A percentile compares a stretch with the other conserved stretches of the same genome.
These are phyloP conservation scores for Pseudogymnoascus sp. DNA, from an alignment of 2,329 filamentous ascomycete species.

Conservation along the genomic window DNA sequence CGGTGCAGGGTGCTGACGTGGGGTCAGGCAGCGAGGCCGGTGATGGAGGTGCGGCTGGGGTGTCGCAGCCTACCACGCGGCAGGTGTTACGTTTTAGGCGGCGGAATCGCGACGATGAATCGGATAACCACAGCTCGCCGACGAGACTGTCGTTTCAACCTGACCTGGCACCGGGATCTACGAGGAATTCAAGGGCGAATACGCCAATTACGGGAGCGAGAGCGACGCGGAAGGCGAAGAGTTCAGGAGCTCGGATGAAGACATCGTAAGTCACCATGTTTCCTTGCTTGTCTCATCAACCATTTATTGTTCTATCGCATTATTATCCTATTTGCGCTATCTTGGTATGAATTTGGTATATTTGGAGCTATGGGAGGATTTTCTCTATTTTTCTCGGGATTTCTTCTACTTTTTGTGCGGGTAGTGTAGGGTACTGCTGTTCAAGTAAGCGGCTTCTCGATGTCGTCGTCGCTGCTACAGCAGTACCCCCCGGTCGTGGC, in stretches of 20 bases:
- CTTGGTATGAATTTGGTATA: not conserved
- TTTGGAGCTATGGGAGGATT: slow-evolving; percentile 5
- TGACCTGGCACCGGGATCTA: slow-evolving; percentile 35
- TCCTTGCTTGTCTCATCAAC: slow-evolving; percentile 11
- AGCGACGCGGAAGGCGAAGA: slow-evolving; percentile 51
- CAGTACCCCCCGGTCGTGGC: not conserved
- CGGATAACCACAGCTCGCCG: slow-evolving; percentile 46
- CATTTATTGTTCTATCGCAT: slow-evolving; percentile 13
- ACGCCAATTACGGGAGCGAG: slow-evolving; percentile 47
- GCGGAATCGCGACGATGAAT: slow-evolving; percentile 38
- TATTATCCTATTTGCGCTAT: slow-evolving; percentile 10
- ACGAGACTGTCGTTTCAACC: slow-evolving; percentile 41
- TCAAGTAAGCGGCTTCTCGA: not conserved
- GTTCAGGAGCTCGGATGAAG: slow-evolving; percentile 52
- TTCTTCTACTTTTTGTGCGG: slow-evolving; percentile 4
- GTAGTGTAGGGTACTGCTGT: not conserved
- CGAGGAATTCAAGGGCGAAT: slow-evolving; percentile 48
- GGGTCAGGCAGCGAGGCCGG: slow-evolving; percentile 21
- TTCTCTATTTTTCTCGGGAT: slow-evolving; percentile 17
- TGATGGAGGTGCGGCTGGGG: slow-evolving; percentile 16
- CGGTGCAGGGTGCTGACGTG: slow-evolving; percentile 10
- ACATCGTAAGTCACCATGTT: slow-evolving; percentile 51
- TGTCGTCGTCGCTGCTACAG: not conserved
- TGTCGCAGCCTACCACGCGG: slow-evolving; percentile 14
- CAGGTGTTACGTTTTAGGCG: slow-evolving; percentile 21